Evolutionary conservation across 176 grass and related monocot genomes (phyloP).

Genomic region (Oryza coarctata): DNA sequence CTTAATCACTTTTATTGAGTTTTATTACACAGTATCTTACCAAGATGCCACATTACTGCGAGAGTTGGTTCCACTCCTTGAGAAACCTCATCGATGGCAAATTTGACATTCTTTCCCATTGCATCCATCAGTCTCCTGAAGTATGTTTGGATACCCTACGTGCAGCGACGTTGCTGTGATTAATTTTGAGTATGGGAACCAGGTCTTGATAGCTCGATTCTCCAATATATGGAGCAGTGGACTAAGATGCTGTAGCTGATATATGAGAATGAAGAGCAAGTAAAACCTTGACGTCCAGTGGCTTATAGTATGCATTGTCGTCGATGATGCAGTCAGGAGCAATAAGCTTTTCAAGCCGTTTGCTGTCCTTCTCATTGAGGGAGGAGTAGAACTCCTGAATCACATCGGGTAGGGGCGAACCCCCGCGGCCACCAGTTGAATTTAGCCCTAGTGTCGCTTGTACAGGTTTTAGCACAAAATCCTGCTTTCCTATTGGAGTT

Average conservation of each 20-base stretch:
- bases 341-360: constrained; percentile 53
- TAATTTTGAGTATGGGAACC: not conserved
- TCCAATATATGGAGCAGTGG: not conserved
- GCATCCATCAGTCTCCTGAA: constrained; percentile 55
- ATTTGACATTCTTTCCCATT: constrained; percentile 74
- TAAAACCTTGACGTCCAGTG: constrained; percentile 68
- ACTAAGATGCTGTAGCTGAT: constrained; percentile 13
- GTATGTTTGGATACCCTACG: constrained; percentile 48
- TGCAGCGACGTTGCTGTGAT: not conserved
- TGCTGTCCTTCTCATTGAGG: constrained; percentile 64
- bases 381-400: constrained; percentile 63
- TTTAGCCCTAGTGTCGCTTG: constrained; percentile 22
- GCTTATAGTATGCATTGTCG: constrained; percentile 55
- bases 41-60: constrained; percentile 82
- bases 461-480: constrained; percentile 19
- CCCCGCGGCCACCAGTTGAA: not conserved
- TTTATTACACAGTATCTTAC: constrained; percentile 42
- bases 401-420: constrained; percentile 36
- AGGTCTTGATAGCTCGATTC: constrained; percentile 2
- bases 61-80: constrained; percentile 43
- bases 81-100: constrained; percentile 56
- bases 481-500: not conserved
- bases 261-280: not conserved
- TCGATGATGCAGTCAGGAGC: constrained; percentile 57
- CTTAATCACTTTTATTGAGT: constrained; percentile 17